Evolutionary conservation across 108 stramenopile genomes (phyloP).

Genomic region (Skeletonema costatum): DNA sequence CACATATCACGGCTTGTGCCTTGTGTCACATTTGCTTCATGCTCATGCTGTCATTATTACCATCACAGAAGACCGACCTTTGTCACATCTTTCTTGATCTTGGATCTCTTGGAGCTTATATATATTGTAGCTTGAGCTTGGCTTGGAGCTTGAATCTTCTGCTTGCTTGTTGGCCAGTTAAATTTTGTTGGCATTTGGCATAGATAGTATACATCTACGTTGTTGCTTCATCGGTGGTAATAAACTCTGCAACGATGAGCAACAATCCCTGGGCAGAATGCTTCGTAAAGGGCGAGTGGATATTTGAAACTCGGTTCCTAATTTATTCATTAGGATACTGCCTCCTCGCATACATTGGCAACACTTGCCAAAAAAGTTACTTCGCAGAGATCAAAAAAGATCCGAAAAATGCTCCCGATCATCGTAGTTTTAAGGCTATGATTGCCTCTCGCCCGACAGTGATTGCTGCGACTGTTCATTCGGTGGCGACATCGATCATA

Average conservation of each 20-base stretch:
- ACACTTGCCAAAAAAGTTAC: conserved; percentile 11
- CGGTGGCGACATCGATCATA: conserved; percentile 33
- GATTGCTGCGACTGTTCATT: conserved; percentile 38
- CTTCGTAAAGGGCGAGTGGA: conserved; percentile 20
- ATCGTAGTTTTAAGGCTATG: conserved; percentile 21
- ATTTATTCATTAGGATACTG: conserved; percentile 17
- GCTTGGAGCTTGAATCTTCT: too few species aligned
- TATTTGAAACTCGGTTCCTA: conserved; percentile 38
- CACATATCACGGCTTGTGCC: too few species aligned
- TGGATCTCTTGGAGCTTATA: too few species aligned
- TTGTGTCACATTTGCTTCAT: too few species aligned
- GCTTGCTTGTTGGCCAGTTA: too few species aligned
- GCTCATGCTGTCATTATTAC: too few species aligned
- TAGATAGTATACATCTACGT: too few species aligned
- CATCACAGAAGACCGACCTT: too few species aligned
- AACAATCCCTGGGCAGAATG: conserved; percentile 40
- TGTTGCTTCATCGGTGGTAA: too few species aligned
- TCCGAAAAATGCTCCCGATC: conserved; percentile 25
- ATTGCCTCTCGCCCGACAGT: conserved; percentile 49
- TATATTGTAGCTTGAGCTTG: too few species aligned
- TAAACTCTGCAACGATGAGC: neutral
- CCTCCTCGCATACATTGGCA: conserved; percentile 22
- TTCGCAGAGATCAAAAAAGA: conserved; percentile 12
- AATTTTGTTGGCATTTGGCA: too few species aligned
- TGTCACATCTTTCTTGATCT: too few species aligned